phyloP scores from a whole-genome alignment of 495 filamentous ascomycete species.

The Hyaloscypha bicolor region DNA sequence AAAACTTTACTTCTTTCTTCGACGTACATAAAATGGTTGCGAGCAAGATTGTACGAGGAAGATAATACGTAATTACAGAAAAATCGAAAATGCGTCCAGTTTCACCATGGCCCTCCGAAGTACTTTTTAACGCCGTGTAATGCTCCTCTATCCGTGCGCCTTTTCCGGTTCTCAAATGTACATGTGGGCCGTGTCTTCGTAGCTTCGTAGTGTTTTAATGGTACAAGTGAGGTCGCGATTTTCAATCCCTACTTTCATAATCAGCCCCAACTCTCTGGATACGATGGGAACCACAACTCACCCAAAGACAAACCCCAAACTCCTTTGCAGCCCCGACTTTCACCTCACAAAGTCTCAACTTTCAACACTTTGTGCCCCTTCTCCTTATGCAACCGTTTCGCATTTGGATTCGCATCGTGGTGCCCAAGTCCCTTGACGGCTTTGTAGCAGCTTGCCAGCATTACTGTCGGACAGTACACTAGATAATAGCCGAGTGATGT shows the following conservation, averaged over 20 bases:
- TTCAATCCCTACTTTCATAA: background rate
- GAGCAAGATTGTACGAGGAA: slow-evolving; percentile 1
- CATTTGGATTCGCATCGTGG: background rate
- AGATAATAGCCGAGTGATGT: slow-evolving; percentile 9
- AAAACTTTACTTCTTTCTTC: background rate
- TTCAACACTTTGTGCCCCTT: background rate
- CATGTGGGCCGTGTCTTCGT: background rate
- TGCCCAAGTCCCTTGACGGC: background rate
- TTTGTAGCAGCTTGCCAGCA: slow-evolving; percentile 11
- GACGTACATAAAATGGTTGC: background rate
- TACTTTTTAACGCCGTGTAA: background rate
- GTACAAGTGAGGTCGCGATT: background rate
- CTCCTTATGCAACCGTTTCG: background rate
- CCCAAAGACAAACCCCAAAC: background rate
- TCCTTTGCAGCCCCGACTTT: background rate
- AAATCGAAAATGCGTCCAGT: background rate
- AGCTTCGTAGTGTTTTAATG: background rate
- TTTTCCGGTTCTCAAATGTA: background rate
- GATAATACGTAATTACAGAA: slow-evolving; percentile 6
- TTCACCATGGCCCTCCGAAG: background rate
- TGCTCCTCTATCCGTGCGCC: background rate
- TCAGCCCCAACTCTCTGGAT: background rate
- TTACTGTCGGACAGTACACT: slow-evolving; percentile 11
- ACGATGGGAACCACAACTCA: background rate
- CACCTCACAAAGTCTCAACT: background rate